A percentile compares a stretch with the other conserved stretches of the same genome.
phyloP scores from a whole-genome alignment of 257 asterid species.

The Gentiana dahurica region DNA sequence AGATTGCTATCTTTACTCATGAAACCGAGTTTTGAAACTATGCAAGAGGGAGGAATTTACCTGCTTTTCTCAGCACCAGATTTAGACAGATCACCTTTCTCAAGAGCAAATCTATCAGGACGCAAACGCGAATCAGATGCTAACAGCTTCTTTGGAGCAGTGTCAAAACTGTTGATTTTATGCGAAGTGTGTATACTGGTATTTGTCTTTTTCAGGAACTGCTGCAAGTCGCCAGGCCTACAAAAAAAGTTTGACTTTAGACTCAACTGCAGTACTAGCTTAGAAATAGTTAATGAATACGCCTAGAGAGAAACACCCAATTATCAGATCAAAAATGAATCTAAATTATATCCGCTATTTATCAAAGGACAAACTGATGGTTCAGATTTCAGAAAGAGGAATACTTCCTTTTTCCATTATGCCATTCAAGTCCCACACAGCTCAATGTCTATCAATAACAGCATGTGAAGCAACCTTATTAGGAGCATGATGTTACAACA shows the following conservation, averaged over 20 bases:
- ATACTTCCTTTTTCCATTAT: too few species aligned
- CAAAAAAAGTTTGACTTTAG: not conserved
- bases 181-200: conserved; percentile 89
- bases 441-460: too few species aligned
- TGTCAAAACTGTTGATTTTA: conserved; percentile 81
- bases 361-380: too few species aligned
- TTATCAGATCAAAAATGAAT: not conserved
- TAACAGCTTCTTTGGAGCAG: conserved; percentile 85
- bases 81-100: conserved; percentile 85
- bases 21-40: too few species aligned
- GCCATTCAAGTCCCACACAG: too few species aligned
- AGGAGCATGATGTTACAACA: too few species aligned
- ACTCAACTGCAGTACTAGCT: not conserved
- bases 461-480: too few species aligned
- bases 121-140: conserved; percentile 96
- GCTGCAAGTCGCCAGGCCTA: conserved; percentile 83
- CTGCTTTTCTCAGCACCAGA: conserved; percentile 93
- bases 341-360: too few species aligned
- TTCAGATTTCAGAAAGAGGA: too few species aligned
- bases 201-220: conserved; percentile 69
- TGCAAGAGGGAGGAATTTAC: conserved; percentile 28
- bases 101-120: conserved; percentile 94
- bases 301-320: not conserved
- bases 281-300: not conserved
- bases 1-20: not conserved